Evolutionary conservation across 192 early-diverging fungal species (phyloP), one percentile per base, ranked within the genome.

Genomic region (Backusella liffmaniae): DNA sequence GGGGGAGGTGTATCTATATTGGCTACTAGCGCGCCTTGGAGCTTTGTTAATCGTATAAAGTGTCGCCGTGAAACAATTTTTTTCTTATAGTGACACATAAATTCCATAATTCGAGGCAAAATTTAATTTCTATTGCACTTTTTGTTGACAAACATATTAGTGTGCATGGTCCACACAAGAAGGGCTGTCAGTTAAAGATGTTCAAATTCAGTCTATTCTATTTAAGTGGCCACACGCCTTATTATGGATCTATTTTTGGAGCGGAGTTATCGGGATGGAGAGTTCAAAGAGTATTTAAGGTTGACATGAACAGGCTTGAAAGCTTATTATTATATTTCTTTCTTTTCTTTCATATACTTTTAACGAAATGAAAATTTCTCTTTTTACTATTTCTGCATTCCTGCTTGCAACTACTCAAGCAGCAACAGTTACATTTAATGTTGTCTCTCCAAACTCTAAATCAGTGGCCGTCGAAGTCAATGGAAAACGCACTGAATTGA

Each of bases 401-500:
- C 21, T 51, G 8, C 41, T 80, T 21, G 75, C 75, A 7, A 44
- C 67, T 15, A 72, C 73, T 13, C 74, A 80, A 34, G 84, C 84
- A 42, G 84, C 81, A 29, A 80, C 66, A 35, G 72, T 73, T 41
- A 36, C 36, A 3, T 85, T 85, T 59, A 73, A 67, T n/a, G 84
- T 85, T 32, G 51, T 85, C 2, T 82, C 81, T 15, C 84, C 84
- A 66, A 72, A 71, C 21, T 82, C 72, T 3, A 79, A 67, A 16
- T 65, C 53, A 26, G 84, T 85, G 0, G 62, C 74, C 15, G 84
- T 85, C 1, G 70, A 74, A 8, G 73, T 85, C 5, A 67, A 67
- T 74, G 81, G 81, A 30, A 68, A 78, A 56, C 16, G 8, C 8
- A 75, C 75, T 6, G 29, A 77, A 36, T 32, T 85, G 42, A 80